Evolutionary conservation across 2,329 filamentous ascomycete genomes (phyloP), one percentile per base, ranked within the genome.

Genomic region (Fusarium sp.): DNA sequence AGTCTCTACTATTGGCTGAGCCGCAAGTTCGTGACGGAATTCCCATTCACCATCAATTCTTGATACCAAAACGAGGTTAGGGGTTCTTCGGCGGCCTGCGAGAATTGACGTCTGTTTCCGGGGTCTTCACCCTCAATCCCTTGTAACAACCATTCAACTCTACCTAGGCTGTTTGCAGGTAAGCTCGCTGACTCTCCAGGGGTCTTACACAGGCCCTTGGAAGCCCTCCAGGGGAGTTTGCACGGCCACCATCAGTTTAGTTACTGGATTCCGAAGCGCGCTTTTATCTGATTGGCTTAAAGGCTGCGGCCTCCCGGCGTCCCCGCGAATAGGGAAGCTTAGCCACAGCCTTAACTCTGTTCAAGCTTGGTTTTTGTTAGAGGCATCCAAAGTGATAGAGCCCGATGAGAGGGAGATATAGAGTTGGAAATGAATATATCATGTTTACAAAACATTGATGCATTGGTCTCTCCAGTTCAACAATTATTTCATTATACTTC

Each of bases 271-370:
- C 37, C 26, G 43, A 35, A 43, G 26, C 32, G 49, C 26, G 32
- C 15, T 22, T 22, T 6, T 7, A 8, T 19, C 14, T 71, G 51
- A 74, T 73, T 74, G 61, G 70, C 6, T 33, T n/a, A 37, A 39
- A 40, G 47, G 41, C 30, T 49, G 73, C 62, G 70, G 71, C 71
- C 71, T 74, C 71, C 71, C 71, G 71, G 71, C 58, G 43, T 55
- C 68, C 52, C 72, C 72, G 70, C 68, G 63, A 65, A 61, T 55
- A 62, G 46, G 60, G 56, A 48, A 55, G 65, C 69, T 71, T 70
- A 74, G 72, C 72, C 72, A 74, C 72, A 65, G 46, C 45, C 53
- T 41, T 43, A 59, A 50, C 46, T 68, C 47, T 32, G 60, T 55
- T 49, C 39, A 56, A 72, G 67, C 62, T 63, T 51, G 52, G 46